Conservation (phyloP, 2,329 filamentous ascomycete species). For the Aspergillus fumigatus region DNA sequence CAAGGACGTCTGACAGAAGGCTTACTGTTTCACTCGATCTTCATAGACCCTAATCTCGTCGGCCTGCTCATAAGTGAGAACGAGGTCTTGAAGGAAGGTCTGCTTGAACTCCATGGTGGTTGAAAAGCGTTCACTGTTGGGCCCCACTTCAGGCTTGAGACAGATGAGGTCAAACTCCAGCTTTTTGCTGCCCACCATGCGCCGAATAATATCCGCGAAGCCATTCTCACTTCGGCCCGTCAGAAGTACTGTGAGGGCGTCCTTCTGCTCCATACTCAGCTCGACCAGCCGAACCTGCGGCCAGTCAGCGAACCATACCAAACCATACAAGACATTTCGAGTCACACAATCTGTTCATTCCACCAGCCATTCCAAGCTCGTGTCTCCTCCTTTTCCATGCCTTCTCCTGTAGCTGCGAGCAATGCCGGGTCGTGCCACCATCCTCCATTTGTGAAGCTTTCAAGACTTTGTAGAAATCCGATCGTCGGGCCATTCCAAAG, state of each 20-base stretch:
- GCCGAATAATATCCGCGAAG: constrained; percentile 74
- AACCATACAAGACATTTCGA: constrained; percentile 1
- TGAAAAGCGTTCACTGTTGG: constrained; percentile 69
- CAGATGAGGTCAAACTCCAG: constrained; percentile 85
- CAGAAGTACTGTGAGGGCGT: constrained; percentile 77
- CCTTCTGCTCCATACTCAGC: constrained; percentile 76
- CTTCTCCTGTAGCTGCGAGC: constrained; percentile 78
- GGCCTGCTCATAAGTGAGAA: constrained; percentile 79
- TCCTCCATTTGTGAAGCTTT: constrained; percentile 74
- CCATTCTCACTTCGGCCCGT: constrained; percentile 77
- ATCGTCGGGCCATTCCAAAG: constrained; percentile 79
- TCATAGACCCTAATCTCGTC: constrained; percentile 73
- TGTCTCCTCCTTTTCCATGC: constrained; percentile 73
- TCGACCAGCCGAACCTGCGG: constrained; percentile 64
- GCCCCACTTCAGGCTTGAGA: constrained; percentile 79
- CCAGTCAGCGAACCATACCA: constrained; percentile 18
- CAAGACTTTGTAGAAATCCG: constrained; percentile 68
- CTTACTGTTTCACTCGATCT: constrained; percentile 57
- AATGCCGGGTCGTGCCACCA: constrained; percentile 97
- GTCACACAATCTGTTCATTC: constrained; percentile 79
- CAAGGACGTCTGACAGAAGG: constrained; percentile 7
- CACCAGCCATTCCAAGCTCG: constrained; percentile 90
- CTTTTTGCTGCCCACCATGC: constrained; percentile 71
- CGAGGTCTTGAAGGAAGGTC: constrained; percentile 69
- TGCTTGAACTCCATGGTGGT: constrained; percentile 94